Base-by-base conservation (phyloP, 2,329 filamentous ascomycete genomes). In the Bipolaris bicolor region DNA sequence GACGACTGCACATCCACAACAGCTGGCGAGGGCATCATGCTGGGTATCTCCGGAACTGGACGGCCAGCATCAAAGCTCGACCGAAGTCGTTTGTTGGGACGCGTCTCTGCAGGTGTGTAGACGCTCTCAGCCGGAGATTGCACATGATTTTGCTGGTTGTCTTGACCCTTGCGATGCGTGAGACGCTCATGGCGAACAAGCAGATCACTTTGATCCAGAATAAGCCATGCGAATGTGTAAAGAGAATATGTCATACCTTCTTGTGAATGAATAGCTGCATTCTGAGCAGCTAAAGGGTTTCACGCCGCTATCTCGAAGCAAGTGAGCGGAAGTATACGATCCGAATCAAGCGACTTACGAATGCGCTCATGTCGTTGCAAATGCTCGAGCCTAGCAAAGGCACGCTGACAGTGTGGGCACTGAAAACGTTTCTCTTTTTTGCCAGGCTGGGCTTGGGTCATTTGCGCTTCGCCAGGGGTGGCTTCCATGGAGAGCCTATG, bases 181-280 rank as follows among this genome's bases (percentile, higher is more conserved):
- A 78, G 65, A 40, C 76, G 66, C 55, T 77, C 74, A 62, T 78
- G 77, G 9, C 77, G 75, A 6, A 77, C 76, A 40, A 79, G 73
- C 6, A 79, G 65, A 46, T 79, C 76, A 61, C 73, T 78, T 50
- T n/a, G 26, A 16, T 40, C 10, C 15, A 37, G 34, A 18, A 37
- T 41, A 46, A 57, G 31, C 18, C 2, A 39, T 41, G 9, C 13
- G 15, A 11, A 33, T 31, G n/a, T 3, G 7, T 34, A 16, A 11
- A 22, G 22, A 9, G 45, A 20, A 29, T 3, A n/a, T 40, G 3
- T 24, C 64, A 29, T 76, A 77, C 76, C 76, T 78, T 64, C 77
- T 67, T 9, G 76, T 77, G 62, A 79, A 79, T 9, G 75, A 76
- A 60, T 76, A 76, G 40, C 77, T 76, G 61, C 77, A 79, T 58